phyloP scores from a whole-genome alignment of 441 rosid species.

The Cnidoscolus chayamansa region DNA sequence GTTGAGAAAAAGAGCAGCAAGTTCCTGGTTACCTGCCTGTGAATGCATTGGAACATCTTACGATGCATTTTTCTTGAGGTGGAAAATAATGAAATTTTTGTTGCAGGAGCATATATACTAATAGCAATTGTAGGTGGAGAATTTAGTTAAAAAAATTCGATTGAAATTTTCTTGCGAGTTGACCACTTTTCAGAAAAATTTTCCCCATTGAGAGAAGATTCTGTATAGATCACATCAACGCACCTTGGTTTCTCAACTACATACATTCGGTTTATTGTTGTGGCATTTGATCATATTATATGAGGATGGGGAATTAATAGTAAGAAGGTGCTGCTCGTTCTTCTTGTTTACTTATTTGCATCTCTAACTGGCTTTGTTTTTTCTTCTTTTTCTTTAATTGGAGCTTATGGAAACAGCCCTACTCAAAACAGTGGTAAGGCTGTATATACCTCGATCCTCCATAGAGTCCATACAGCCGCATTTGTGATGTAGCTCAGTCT shows the following conservation, averaged over 20 bases:
- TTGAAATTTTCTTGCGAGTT: slow-evolving; percentile 14
- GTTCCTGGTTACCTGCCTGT: slow-evolving; percentile 11
- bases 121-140: slow-evolving; percentile 28
- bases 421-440: no score
- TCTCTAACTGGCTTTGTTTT: no score
- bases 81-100: slow-evolving; percentile 9
- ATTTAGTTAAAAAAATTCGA: slow-evolving; percentile 18
- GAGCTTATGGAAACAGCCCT: no score
- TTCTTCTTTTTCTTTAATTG: background rate
- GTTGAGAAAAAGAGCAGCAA: slow-evolving; percentile 17
- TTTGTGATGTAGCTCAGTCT: no score
- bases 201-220: slow-evolving; percentile 23
- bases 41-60: slow-evolving; percentile 17
- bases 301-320: slow-evolving; percentile 14
- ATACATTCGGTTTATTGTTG: slow-evolving; percentile 19
- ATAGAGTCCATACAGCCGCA: no score
- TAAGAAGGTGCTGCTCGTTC: background rate
- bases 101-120: slow-evolving; percentile 23
- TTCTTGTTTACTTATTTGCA: background rate
- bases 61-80: background rate
- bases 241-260: slow-evolving; percentile 16
- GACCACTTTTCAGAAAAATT: background rate
- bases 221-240: slow-evolving; percentile 32
- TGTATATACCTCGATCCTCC: no score
- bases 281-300: slow-evolving; percentile 17